A percentile compares a stretch with the other conserved stretches of the same genome.
Evolutionary conservation across 2,329 filamentous ascomycete genomes (phyloP).

Genomic region (Aspergillus fischeri): DNA sequence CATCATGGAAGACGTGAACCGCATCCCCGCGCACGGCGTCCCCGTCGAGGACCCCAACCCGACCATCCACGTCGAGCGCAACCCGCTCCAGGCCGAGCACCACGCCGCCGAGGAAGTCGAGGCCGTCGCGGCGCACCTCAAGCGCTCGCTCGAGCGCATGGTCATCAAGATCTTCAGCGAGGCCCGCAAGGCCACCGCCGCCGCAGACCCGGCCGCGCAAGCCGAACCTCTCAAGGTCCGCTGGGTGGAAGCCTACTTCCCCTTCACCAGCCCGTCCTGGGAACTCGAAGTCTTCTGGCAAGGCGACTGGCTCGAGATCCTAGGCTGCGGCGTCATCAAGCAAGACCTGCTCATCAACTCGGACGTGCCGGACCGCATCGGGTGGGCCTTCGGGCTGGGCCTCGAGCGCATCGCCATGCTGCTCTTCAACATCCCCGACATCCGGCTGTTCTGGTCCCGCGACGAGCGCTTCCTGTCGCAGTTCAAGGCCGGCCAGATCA

Average conservation of each 20-base stretch:
- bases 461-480: constrained; percentile 83
- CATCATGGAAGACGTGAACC: constrained; percentile 67
- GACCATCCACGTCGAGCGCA: constrained; percentile 69
- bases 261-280: constrained; percentile 93
- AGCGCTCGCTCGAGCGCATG: constrained; percentile 82
- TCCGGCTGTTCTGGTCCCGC: constrained; percentile 89
- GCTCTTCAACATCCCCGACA: constrained; percentile 92
- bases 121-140: constrained; percentile 79
- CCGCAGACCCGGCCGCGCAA: constrained; percentile 52
- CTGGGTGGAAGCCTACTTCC: constrained; percentile 97
- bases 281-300: constrained; percentile 94
- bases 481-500: constrained; percentile 58
- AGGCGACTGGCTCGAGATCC: constrained; percentile 90
- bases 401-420: constrained; percentile 97
- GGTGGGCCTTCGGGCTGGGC: constrained; percentile 94
- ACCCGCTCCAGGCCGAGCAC: constrained; percentile 71
- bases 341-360: constrained; percentile 78
- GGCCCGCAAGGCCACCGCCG: constrained; percentile 63
- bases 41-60: constrained; percentile 81
- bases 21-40: constrained; percentile 68
- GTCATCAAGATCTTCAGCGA: constrained; percentile 83
- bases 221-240: constrained; percentile 76
- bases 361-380: constrained; percentile 68
- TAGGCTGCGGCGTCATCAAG: constrained; percentile 87
- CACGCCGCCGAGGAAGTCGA: constrained; percentile 75